A percentile compares a stretch with the other conserved stretches of the same genome.
These are phyloP conservation scores for Neotropicomus parvogracilis DNA, from an alignment of 1,284 basidiomycete genomes.

Conservation along the genomic window DNA sequence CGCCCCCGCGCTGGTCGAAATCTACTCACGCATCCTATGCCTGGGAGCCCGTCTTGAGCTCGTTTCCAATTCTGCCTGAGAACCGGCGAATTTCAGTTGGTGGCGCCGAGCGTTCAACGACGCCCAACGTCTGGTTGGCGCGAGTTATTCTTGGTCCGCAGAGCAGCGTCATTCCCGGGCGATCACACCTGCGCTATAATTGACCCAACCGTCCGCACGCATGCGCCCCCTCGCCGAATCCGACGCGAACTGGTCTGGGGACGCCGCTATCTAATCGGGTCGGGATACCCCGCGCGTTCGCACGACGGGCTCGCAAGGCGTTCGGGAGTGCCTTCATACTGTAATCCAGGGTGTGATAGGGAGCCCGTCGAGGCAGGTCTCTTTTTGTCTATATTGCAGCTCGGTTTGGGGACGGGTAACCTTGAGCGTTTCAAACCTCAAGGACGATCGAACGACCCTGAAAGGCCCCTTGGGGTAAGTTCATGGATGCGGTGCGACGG, in stretches of 20 bases:
- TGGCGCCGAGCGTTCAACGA: no score
- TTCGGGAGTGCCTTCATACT: slow-evolving; percentile 21
- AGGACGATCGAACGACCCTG: slow-evolving; percentile 15
- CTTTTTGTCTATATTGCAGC: slow-evolving; percentile 18
- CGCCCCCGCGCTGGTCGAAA: slow-evolving; percentile 1
- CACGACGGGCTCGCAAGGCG: slow-evolving; percentile 19
- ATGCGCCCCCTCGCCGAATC: no score
- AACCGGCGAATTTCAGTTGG: slow-evolving; percentile 5
- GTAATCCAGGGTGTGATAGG: no score
- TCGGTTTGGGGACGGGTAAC: neutral
- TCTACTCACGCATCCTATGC: slow-evolving; percentile 23
- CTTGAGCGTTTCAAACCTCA: neutral
- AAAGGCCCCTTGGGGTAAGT: neutral
- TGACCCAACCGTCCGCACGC: no score
- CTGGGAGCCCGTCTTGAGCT: slow-evolving; percentile 19
- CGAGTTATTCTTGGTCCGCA: slow-evolving; percentile 8
- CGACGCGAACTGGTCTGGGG: neutral
- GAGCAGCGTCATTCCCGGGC: slow-evolving; percentile 8
- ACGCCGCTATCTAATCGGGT: slow-evolving; percentile 19
- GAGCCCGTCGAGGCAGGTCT: neutral
- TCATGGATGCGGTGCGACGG: no score
- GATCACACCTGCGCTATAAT: no score
- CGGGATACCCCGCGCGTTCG: slow-evolving; percentile 16
- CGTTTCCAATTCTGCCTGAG: slow-evolving; percentile 18
- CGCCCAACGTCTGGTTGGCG: no score